phyloP scores from a whole-genome alignment of 2,329 filamentous ascomycete genomes.

The Orbilia oligospora region DNA sequence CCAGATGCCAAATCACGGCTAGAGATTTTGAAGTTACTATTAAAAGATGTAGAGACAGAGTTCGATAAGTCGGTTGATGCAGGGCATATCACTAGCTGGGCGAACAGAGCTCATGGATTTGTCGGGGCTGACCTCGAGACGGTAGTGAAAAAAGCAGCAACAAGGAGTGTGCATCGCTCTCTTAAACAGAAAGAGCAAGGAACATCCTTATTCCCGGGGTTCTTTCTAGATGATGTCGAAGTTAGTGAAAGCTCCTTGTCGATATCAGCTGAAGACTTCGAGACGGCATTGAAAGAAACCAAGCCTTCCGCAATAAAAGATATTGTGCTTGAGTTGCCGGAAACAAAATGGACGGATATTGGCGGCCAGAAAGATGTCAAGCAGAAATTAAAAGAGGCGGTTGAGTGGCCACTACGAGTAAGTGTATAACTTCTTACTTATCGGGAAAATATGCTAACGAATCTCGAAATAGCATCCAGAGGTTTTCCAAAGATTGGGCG shows the following conservation, averaged over 20 bases:
- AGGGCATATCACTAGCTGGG: constrained; percentile 60
- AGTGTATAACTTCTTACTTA: neutral
- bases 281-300: constrained; percentile 72
- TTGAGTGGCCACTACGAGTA: constrained; percentile 64
- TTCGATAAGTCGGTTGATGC: constrained; percentile 60
- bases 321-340: constrained; percentile 76
- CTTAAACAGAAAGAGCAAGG: constrained; percentile 8
- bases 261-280: constrained; percentile 68
- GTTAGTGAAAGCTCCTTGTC: constrained; percentile 33
- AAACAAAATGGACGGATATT: constrained; percentile 76
- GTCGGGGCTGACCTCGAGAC: constrained; percentile 64
- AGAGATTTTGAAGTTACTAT: constrained; percentile 63
- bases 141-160: constrained; percentile 61
- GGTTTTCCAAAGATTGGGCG: constrained; percentile 64
- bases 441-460: neutral
- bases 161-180: constrained; percentile 55
- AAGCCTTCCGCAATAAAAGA: constrained; percentile 77
- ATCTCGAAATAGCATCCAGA: constrained; percentile 62
- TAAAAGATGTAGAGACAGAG: constrained; percentile 60
- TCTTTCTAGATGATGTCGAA: constrained; percentile 52
- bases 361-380: constrained; percentile 76
- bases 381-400: constrained; percentile 64
- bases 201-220: constrained; percentile 36
- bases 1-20: constrained; percentile 63
- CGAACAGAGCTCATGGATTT: constrained; percentile 63